phyloP scores from a whole-genome alignment of 768 basidiomycete genomes.

The Mycena albidolilacea region DNA sequence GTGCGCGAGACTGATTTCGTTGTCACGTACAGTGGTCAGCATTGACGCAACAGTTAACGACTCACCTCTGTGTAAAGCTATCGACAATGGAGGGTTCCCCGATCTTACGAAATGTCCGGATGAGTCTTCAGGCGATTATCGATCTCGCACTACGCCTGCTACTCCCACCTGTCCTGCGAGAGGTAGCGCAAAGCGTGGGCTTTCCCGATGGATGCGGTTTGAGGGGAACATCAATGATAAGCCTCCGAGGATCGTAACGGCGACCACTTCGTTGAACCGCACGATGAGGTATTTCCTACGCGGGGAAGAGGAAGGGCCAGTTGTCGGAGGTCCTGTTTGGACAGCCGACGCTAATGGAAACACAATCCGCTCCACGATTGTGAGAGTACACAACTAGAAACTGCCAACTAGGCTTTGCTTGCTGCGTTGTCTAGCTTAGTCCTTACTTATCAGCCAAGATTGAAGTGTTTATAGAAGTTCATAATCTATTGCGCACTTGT shows the following conservation, averaged over 20 bases:
- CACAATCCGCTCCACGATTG: conserved; percentile 10
- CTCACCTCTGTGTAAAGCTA: conserved; percentile 5
- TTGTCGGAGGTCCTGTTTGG: conserved; percentile 12
- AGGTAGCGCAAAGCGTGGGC: neutral
- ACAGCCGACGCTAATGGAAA: conserved; percentile 3
- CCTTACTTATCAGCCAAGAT: too few relatives aligned
- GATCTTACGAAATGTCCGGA: conserved; percentile 10
- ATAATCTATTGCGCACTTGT: too few relatives aligned
- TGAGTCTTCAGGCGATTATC: conserved; percentile 16
- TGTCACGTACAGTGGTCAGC: conserved; percentile 7
- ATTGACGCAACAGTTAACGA: conserved; percentile 9
- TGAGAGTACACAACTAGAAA: neutral
- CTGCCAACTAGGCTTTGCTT: too few relatives aligned
- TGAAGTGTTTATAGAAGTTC: too few relatives aligned
- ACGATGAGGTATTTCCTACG: conserved; percentile 10
- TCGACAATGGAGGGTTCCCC: conserved; percentile 7
- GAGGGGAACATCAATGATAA: conserved; percentile 4
- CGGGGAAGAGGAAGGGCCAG: conserved; percentile 6
- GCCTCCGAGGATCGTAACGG: conserved; percentile 7
- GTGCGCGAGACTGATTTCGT: neutral
- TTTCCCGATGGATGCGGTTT: conserved; percentile 2
- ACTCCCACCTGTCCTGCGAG: conserved; percentile 9
- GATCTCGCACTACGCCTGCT: conserved; percentile 4
- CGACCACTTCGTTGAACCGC: conserved; percentile 12
- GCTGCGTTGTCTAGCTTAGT: too few relatives aligned